Evolutionary conservation across 2,329 filamentous ascomycete species (phyloP), one percentile per base, ranked within the genome.

Genomic region (Arthrobotrys conoides): DNA sequence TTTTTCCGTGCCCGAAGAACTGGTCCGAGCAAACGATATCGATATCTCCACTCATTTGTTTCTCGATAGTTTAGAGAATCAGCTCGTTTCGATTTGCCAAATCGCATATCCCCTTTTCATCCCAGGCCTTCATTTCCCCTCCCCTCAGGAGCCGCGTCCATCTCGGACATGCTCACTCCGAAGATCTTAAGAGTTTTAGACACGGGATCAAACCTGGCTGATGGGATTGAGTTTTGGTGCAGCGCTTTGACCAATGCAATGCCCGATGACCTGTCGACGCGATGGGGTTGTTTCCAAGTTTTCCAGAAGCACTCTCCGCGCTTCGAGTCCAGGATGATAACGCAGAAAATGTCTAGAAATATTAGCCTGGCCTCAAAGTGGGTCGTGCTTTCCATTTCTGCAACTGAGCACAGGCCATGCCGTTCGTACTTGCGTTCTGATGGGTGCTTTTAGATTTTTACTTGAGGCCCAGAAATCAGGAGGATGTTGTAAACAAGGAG

Each of bases 331-430:
- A 30, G 64, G 71, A 68, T 68, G 70, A 69, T 75, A 68, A 68
- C 24, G 55, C 71, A 41, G 64, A 36, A 14, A 53, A 46, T 55
- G 71, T 75, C 53, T 75, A 27, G 63, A 38, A 55, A 53, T 67
- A 75, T 75, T 75, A 75, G 71, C 71, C 71, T 68, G 71, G 63
- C 64, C 64, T 57, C 46, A 75, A 33, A 24, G 46, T 75, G 71
- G 64, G 38, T 64, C 63, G 38, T 75, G 71, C 53, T 69, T 49
- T 24, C 64, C 20, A n/a, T 46, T 57, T 36, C 48, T 69, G 53
- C 44, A 55, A 61, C 61, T 16, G 38, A 75, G 71, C 71, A 68
- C 71, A 44, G 33, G 46, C 71, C 63, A 75, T 36, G 63, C n/a
- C 12, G 9, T 30, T 61, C 38, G 36, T 44, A 33, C 53, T 65